phyloP scores from a whole-genome alignment of 1,284 basidiomycete species.

The Schizopora paradoxa region DNA sequence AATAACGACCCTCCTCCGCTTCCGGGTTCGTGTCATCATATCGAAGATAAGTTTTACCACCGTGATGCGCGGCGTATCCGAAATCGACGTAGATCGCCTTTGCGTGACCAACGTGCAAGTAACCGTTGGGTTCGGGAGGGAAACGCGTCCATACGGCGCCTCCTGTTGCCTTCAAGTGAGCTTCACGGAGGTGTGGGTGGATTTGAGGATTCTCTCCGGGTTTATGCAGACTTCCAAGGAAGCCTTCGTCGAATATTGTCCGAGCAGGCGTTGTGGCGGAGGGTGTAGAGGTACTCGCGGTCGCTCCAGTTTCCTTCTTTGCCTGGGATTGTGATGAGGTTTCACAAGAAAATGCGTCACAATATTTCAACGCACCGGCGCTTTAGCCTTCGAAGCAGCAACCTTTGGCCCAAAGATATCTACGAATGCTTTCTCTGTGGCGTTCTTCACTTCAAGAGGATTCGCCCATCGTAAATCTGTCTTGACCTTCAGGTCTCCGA shows the following conservation, averaged over 20 bases:
- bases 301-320: conserved; percentile 43
- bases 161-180: conserved; percentile 78
- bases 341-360: background rate
- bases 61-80: conserved; percentile 91
- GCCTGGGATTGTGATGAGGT: conserved; percentile 18
- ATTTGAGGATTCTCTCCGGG: conserved; percentile 94
- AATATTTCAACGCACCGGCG: conserved; percentile 48
- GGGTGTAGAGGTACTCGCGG: conserved; percentile 19
- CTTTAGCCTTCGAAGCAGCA: conserved; percentile 61
- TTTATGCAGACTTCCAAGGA: conserved; percentile 89
- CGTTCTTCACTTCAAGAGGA: conserved; percentile 84
- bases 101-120: conserved; percentile 93
- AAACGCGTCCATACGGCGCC: conserved; percentile 94
- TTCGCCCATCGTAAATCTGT: conserved; percentile 85
- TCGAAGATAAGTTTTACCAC: conserved; percentile 88
- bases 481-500: conserved; percentile 66
- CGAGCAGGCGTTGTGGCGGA: conserved; percentile 44
- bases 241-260: conserved; percentile 91
- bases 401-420: conserved; percentile 79
- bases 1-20: conserved; percentile 93
- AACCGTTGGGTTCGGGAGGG: conserved; percentile 98
- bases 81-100: conserved; percentile 99
- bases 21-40: conserved; percentile 99
- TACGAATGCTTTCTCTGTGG: conserved; percentile 75
- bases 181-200: conserved; percentile 69